Percentiles rank a stretch among this genome's conserved stretches.
These are phyloP conservation scores for Aspergillus candidus DNA, from an alignment of 2,329 filamentous ascomycete genomes.

Conservation along the genomic window DNA sequence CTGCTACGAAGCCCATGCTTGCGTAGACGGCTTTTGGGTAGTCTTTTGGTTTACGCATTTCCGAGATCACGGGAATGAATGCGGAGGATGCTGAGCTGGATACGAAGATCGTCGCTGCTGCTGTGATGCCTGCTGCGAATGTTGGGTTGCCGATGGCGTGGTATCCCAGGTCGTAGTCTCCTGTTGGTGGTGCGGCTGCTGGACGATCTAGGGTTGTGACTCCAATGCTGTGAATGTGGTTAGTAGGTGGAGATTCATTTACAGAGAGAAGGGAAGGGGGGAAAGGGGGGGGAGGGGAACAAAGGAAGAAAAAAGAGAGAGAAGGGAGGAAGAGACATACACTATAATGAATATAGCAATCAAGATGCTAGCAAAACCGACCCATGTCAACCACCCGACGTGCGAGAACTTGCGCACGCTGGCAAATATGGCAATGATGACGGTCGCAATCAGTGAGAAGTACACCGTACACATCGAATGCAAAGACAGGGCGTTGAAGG, in stretches of 20 bases:
- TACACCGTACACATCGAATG: conserved; percentile 56
- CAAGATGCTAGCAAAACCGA: conserved; percentile 54
- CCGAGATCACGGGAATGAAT: conserved; percentile 58
- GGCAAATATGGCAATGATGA: conserved; percentile 41
- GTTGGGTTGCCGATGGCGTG: conserved; percentile 49
- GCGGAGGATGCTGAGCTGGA: conserved; percentile 53
- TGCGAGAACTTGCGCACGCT: conserved; percentile 54
- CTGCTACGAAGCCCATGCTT: conserved; percentile 53
- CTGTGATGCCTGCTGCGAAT: conserved; percentile 54
- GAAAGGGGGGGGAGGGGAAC: too few relatives aligned
- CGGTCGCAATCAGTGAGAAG: conserved; percentile 49
- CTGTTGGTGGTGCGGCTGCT: conserved; percentile 55
- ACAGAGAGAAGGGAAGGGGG: too few relatives aligned
- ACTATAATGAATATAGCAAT: conserved; percentile 50
- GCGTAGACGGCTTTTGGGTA: conserved; percentile 55
- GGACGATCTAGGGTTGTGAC: conserved; percentile 53
- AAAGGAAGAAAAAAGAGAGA: too few relatives aligned
- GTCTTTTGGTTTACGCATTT: conserved; percentile 57
- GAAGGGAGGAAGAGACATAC: too few relatives aligned
- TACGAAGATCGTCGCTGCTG: conserved; percentile 54
- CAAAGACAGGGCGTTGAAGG: conserved; percentile 53
- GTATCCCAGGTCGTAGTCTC: conserved; percentile 55
- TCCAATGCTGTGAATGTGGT: conserved; percentile 39
- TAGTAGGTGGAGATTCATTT: too few relatives aligned
- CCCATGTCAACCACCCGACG: conserved; percentile 57